These are phyloP conservation scores for Tephrocybe sp. DNA, from an alignment of 768 basidiomycete genomes.

Conservation along the genomic window DNA sequence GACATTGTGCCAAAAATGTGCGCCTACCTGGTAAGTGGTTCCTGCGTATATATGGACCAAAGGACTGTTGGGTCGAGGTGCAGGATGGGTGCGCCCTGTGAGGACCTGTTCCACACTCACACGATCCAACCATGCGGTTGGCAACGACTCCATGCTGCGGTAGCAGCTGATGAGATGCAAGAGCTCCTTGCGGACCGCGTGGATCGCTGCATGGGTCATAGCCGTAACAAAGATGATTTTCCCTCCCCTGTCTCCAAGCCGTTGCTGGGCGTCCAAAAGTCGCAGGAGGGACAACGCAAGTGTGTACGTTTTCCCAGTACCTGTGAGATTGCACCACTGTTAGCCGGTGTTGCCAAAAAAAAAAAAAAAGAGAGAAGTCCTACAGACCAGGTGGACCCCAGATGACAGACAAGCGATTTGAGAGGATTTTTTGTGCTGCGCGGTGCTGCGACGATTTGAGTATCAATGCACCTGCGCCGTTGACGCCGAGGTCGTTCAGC, in stretches of 20 bases:
- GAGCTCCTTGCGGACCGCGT: constrained; percentile 44
- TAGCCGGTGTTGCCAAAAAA: not conserved
- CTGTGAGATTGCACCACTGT: constrained; percentile 18
- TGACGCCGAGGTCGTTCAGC: constrained; percentile 30
- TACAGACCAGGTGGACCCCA: constrained; percentile 49
- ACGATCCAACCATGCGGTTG: constrained; percentile 40
- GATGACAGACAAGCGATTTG: constrained; percentile 42
- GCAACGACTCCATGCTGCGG: constrained; percentile 31
- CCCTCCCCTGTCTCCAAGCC: constrained; percentile 23
- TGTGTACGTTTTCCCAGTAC: constrained; percentile 54
- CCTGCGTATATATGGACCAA: constrained; percentile 40
- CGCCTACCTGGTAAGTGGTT: constrained; percentile 44
- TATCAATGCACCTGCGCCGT: constrained; percentile 34
- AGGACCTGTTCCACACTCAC: constrained; percentile 39
- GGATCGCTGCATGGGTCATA: constrained; percentile 52
- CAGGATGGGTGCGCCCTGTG: constrained; percentile 37
- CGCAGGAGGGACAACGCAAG: constrained; percentile 45
- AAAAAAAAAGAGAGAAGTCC: too few species aligned
- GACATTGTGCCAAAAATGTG: not conserved
- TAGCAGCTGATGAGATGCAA: constrained; percentile 33
- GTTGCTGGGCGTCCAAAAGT: constrained; percentile 38
- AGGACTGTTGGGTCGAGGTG: constrained; percentile 26
- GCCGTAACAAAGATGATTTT: constrained; percentile 48
- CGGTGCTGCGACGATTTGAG: constrained; percentile 45
- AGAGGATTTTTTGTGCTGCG: constrained; percentile 40